Conservation (phyloP, 2,329 filamentous ascomycete species). For the Capronia americana region DNA sequence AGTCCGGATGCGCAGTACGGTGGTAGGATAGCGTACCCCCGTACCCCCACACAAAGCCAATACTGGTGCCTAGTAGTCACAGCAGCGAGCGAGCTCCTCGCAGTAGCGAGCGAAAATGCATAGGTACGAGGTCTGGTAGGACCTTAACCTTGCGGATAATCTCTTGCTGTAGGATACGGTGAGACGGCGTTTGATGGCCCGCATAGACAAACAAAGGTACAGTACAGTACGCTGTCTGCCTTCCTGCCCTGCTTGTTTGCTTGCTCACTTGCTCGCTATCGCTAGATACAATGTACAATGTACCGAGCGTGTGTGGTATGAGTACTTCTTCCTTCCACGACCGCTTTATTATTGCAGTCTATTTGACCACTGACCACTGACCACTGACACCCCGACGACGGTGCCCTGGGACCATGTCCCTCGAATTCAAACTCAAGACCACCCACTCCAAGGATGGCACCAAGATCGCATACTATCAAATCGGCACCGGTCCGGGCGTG, state of each 20-base stretch:
- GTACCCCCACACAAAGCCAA: background rate
- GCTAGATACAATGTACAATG: background rate
- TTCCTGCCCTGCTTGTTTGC: background rate
- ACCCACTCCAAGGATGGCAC: constrained; percentile 26
- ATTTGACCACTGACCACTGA: background rate
- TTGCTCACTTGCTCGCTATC: background rate
- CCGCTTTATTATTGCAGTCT: too few relatives aligned
- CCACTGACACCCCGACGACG: background rate
- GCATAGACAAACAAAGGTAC: background rate
- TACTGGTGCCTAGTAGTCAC: background rate
- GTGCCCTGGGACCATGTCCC: background rate
- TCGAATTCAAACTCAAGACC: constrained; percentile 8
- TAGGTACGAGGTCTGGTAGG: background rate
- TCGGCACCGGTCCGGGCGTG: constrained; percentile 18
- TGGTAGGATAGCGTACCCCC: too few relatives aligned
- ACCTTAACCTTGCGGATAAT: background rate
- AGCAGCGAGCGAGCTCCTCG: background rate
- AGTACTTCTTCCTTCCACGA: background rate
- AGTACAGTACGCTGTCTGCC: background rate
- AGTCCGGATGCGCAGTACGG: too few relatives aligned
- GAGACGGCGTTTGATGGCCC: background rate
- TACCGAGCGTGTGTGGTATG: background rate
- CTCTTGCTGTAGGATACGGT: background rate
- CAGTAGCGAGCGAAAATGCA: background rate
- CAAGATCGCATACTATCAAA: constrained; percentile 28